These are phyloP conservation scores for Monosporascus cannonballus DNA, from an alignment of 2,329 filamentous ascomycete species.

Conservation along the genomic window DNA sequence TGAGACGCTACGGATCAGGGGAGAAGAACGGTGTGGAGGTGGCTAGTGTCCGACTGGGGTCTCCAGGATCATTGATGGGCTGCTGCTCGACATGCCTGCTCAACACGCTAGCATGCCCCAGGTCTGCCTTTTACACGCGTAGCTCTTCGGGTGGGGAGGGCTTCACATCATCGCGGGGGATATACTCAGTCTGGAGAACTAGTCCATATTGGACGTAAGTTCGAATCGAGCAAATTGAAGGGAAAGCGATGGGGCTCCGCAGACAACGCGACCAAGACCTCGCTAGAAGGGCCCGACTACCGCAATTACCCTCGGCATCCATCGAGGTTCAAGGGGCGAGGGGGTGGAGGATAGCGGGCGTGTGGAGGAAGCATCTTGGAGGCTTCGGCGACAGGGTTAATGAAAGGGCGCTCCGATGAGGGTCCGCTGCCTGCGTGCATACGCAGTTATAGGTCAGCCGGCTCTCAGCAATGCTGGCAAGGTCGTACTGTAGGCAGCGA, in stretches of 20 bases:
- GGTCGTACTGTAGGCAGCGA: neutral
- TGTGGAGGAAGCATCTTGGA: neutral
- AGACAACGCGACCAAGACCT: conserved; percentile 10
- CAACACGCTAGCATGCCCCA: conserved; percentile 14
- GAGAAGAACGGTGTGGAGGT: conserved; percentile 16
- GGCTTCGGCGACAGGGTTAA: neutral
- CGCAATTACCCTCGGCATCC: conserved; percentile 3
- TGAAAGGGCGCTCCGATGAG: neutral
- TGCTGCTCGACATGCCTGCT: conserved; percentile 7
- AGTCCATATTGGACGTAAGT: conserved; percentile 1
- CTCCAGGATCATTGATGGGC: conserved; percentile 6
- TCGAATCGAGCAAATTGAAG: conserved; percentile 5
- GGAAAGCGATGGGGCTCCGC: conserved; percentile 12
- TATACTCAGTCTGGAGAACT: conserved; percentile 10
- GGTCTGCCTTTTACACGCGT: conserved; percentile 7
- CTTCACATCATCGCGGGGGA: conserved; percentile 12
- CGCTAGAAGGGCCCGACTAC: conserved; percentile 11
- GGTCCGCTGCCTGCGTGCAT: neutral
- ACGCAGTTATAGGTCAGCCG: neutral
- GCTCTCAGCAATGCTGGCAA: neutral
- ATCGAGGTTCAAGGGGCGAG: neutral
- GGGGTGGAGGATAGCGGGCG: neutral
- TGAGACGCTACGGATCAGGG: conserved; percentile 7
- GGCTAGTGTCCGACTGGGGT: conserved; percentile 19
- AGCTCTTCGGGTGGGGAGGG: conserved; percentile 12